Evolutionary conservation across 805 yeast genomes (phyloP).

Genomic region (Ogataea salicorniae): DNA sequence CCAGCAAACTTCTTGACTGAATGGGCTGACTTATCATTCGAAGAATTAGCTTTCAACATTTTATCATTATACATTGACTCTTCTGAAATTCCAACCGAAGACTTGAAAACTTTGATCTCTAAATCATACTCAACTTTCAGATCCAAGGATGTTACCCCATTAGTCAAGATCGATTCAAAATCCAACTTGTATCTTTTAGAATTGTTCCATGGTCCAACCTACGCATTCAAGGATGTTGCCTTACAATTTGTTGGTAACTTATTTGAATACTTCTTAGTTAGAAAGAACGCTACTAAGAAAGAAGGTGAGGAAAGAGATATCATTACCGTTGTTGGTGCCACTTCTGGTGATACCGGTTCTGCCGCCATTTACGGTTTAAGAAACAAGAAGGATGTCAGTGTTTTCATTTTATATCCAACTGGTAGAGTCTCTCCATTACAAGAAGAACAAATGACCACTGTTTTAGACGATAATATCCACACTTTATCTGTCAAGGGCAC

Average conservation of each 20-base stretch:
- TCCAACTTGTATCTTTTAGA: constrained; percentile 73
- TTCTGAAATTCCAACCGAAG: constrained; percentile 68
- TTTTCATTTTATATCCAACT: constrained; percentile 92
- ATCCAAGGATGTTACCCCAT: constrained; percentile 82
- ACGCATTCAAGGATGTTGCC: constrained; percentile 98
- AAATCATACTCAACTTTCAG: constrained; percentile 90
- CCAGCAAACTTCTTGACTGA: constrained; percentile 44
- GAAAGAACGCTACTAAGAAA: constrained; percentile 56
- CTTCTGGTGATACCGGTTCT: constrained; percentile 98
- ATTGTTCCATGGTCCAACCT: constrained; percentile 98
- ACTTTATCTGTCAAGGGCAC: constrained; percentile 94
- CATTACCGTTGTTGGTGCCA: constrained; percentile 97
- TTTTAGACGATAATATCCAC: constrained; percentile 86
- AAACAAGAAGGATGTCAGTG: constrained; percentile 96
- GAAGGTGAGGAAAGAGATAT: constrained; percentile 57
- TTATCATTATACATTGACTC: constrained; percentile 71
- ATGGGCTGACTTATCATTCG: constrained; percentile 76
- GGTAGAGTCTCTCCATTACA: constrained; percentile 97
- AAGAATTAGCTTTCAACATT: constrained; percentile 82
- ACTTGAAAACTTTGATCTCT: constrained; percentile 55
- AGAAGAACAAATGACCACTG: constrained; percentile 98
- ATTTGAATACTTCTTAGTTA: constrained; percentile 83
- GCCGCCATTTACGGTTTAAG: constrained; percentile 98
- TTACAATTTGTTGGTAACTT: constrained; percentile 96
- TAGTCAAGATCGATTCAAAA: constrained; percentile 47